Evolutionary conservation across 805 yeast genomes (phyloP), one percentile per base, ranked within the genome.

Genomic region (Candida ulmi): DNA sequence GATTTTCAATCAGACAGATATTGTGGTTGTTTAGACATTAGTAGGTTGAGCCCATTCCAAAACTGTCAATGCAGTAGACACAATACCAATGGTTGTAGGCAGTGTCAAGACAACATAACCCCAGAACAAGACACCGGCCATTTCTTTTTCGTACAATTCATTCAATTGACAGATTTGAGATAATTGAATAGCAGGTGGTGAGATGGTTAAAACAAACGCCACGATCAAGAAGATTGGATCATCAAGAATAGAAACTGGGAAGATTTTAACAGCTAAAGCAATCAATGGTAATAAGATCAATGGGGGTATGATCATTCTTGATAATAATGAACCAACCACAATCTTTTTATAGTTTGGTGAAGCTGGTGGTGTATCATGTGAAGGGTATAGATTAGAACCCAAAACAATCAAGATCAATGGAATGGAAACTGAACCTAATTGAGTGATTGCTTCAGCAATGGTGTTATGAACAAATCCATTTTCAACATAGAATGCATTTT

Each of bases 171-270:
- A 82, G 45, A 84, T 84, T 56, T 84, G 95, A 18, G 88, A 80
- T 41, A 84, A 65, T 60, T 84, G 95, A 48, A 84, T 83, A 5
- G 91, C 93, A 2, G 95, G 93, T 3, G 95, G 93, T 2, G 88
- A 76, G 3, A 83, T 76, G 1, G 90, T 83, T 45, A 84, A 69
- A 24, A 84, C 69, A 53, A 84, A 84, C 11, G 87, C 78, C 32
- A 85, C 90, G 44, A 84, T 77, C 51, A 84, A 65, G 52, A 84
- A 84, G 31, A 84, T 84, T 28, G 95, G 95, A 58, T 84, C 95
- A 56, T 81, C 88, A 58, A 84, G 65, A 27, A 84, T 82, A 38
- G 88, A 78, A 16, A 79, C 70, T 25, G 74, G 73, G 45, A 83
- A 63, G 52, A 71, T 77, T 59, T 79, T 82, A 35, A 81, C 90